Conservation (phyloP, 345 rosid genomes). For the Moricandia moricandioides region DNA sequence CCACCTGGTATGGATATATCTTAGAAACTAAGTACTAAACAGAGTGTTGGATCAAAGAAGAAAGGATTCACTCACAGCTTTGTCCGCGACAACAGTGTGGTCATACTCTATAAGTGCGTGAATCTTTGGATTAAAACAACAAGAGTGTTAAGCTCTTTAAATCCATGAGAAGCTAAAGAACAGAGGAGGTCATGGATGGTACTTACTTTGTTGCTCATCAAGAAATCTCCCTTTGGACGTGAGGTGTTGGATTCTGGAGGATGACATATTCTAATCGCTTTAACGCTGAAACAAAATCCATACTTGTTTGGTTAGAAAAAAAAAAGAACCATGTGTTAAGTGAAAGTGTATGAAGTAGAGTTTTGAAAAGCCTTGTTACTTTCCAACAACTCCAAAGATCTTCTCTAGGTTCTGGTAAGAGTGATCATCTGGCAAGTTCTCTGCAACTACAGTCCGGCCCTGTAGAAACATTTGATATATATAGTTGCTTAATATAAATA, state of each 20-base stretch:
- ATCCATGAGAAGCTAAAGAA: neutral
- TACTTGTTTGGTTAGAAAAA: neutral
- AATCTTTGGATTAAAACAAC: slow-evolving; percentile 47
- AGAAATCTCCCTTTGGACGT: slow-evolving; percentile 61
- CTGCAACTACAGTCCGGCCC: slow-evolving; percentile 81
- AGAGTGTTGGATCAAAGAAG: neutral
- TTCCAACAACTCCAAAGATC: slow-evolving; percentile 78
- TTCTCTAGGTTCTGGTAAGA: slow-evolving; percentile 91
- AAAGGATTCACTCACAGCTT: slow-evolving; percentile 57
- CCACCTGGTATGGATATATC: slow-evolving; percentile 37
- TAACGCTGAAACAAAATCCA: slow-evolving; percentile 50
- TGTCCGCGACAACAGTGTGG: slow-evolving; percentile 60
- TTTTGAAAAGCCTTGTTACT: slow-evolving; percentile 35
- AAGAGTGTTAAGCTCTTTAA: slow-evolving; percentile 1
- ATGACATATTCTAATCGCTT: slow-evolving; percentile 83
- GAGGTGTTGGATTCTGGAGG: slow-evolving; percentile 80
- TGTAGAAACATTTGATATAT: slow-evolving; percentile 32
- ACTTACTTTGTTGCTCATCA: slow-evolving; percentile 75
- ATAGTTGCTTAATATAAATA: neutral
- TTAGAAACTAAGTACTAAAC: neutral
- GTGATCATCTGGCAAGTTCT: slow-evolving; percentile 98
- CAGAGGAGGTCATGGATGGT: neutral
- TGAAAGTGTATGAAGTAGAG: neutral
- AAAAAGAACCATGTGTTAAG: neutral
- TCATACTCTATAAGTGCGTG: slow-evolving; percentile 94